Percentiles rank a stretch among this genome's conserved stretches.
Evolutionary conservation across 805 yeast genomes (phyloP).

Genomic region (Hanseniaspora lindneri): DNA sequence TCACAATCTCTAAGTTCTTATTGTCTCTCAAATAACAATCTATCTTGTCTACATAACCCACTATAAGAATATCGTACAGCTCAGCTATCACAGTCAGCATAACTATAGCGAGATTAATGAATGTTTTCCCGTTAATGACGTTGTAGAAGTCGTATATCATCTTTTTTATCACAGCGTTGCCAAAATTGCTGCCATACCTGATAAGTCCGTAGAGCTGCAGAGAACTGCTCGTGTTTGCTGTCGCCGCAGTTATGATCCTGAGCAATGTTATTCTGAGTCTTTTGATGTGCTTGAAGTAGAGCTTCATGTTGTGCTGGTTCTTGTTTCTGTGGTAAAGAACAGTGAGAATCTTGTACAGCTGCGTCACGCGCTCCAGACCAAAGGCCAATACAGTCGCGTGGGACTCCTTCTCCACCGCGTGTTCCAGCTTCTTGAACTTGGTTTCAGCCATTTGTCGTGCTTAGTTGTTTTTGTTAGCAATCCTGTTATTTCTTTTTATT

Average conservation of each 20-base stretch:
- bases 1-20: not conserved
- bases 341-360: conserved; percentile 50
- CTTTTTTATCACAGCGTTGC: not conserved
- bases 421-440: conserved; percentile 6
- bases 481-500: too few relatives aligned
- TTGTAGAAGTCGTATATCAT: conserved; percentile 8
- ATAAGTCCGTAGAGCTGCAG: not conserved
- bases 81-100: conserved; percentile 9
- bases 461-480: not conserved
- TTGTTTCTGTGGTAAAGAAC: conserved; percentile 57
- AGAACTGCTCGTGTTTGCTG: not conserved
- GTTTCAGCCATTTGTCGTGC: not conserved
- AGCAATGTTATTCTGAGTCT: conserved; percentile 45
- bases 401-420: not conserved
- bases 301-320: conserved; percentile 61
- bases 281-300: conserved; percentile 67
- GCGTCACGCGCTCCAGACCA: conserved; percentile 21
- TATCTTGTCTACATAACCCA: not conserved
- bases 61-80: not conserved
- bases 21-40: not conserved
- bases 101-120: conserved; percentile 7
- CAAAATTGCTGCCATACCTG: not conserved
- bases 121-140: conserved; percentile 10
- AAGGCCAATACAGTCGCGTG: not conserved
- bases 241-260: conserved; percentile 12